Evolutionary conservation across 768 basidiomycete genomes (phyloP).

Genomic region (Lactarius hengduanensis): DNA sequence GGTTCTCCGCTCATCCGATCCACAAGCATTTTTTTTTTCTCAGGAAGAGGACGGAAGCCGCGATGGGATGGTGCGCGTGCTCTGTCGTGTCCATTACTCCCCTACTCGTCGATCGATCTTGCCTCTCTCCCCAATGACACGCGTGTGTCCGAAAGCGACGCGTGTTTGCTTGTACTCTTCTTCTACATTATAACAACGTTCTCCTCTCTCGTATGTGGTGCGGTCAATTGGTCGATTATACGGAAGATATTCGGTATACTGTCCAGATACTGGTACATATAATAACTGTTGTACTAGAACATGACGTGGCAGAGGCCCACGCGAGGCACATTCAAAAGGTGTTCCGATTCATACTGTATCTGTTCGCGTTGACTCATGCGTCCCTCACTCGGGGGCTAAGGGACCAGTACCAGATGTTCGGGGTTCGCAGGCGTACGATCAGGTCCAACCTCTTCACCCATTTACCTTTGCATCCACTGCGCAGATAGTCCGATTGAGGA

Average conservation of each 20-base stretch:
- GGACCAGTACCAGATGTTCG: neutral
- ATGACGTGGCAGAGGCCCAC: neutral
- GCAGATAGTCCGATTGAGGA: neutral
- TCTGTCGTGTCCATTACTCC: neutral
- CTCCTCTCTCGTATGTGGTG: neutral
- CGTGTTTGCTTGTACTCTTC: neutral
- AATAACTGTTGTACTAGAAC: neutral
- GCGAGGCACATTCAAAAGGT: neutral
- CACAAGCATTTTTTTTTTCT: neutral
- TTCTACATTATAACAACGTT: neutral
- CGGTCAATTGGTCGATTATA: neutral
- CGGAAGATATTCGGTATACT: neutral
- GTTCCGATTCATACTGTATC: neutral
- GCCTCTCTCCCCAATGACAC: neutral
- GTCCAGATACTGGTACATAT: neutral
- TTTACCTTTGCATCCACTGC: neutral
- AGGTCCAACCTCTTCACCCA: neutral
- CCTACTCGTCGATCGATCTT: neutral
- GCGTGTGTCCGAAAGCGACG: neutral
- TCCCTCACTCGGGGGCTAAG: neutral
- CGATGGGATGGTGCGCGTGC: neutral
- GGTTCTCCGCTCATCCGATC: neutral
- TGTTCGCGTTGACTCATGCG: neutral
- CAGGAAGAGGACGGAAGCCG: neutral
- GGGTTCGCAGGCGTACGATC: neutral